Base-by-base conservation (phyloP, 1,139 yeast species). In the Geotrichum siamense region DNA sequence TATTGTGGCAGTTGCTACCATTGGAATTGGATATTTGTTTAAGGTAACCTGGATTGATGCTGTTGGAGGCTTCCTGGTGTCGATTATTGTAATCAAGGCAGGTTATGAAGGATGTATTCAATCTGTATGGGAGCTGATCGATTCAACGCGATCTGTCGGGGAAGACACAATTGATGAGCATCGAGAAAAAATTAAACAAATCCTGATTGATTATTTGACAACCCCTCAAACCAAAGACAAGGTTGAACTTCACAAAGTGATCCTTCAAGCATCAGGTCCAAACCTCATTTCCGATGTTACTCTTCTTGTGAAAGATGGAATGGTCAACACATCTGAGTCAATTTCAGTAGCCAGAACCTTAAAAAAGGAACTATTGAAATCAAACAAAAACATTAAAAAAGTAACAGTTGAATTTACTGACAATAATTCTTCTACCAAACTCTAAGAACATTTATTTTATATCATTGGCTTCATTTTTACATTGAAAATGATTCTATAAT, bases 51-150 rank as follows among this genome's bases (percentile, higher is more conserved):
- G 96, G 81, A 67, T 91, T 45, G 98, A 91, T 60, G 80, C 96
- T 2, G 73, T 86, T 44, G 98, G 97, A 48, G 98, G 97, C 0
- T 63, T 89, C 22, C 61, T 85, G 5, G 97, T 91, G 4, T 84
- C 96, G 0, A 70, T 73, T 2, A 69, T 91, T 54, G 82, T 91
- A 49, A 77, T 87, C 51, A 79, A 75, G 52, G 96, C 96, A 3
- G 97, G 97, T 21, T 75, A 78, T 66, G 74, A 75, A 6, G 86
- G 94, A 28, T 76, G 83, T 56, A 70, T 70, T 50, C 72, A 74
- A 28, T 78, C 97, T 0, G 73, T 82, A 55, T 70, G 72, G 50
- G 97, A 91, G 59, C 68, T 91, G 45, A 72, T 85, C 23, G 98
- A 87, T 56, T 70, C 70, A 27, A 52, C 55, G 13, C 43, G 47